Evolutionary conservation across 2,329 filamentous ascomycete genomes (phyloP).

Genomic region (Metarhizium album): DNA sequence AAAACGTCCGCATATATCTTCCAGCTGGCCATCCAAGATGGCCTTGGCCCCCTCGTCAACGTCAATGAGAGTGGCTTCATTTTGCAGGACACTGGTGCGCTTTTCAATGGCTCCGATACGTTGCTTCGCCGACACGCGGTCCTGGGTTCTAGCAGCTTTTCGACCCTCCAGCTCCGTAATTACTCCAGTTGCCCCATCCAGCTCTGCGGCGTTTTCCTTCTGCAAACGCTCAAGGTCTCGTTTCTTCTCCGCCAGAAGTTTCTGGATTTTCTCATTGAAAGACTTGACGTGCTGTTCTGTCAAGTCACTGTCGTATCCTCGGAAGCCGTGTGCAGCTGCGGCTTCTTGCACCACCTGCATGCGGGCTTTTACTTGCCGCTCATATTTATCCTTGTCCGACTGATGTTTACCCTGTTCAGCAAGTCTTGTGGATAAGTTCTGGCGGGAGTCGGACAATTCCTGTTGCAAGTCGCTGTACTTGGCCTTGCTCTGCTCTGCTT

Average conservation of each 20-base stretch:
- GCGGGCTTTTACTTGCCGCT: conserved; percentile 64
- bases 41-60: conserved; percentile 80
- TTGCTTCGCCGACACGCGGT: conserved; percentile 61
- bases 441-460: conserved; percentile 33
- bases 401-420: conserved; percentile 66
- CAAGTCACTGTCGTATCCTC: conserved; percentile 72
- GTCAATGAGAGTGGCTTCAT: conserved; percentile 58
- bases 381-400: conserved; percentile 79
- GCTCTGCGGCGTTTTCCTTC: conserved; percentile 61
- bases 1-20: conserved; percentile 56
- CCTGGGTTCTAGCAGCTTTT: conserved; percentile 61
- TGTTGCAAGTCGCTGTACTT: conserved; percentile 56
- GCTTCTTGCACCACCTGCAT: conserved; percentile 67
- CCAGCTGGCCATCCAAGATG: conserved; percentile 61
- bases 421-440: conserved; percentile 39
- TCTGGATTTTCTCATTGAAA: conserved; percentile 70
- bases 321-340: conserved; percentile 65
- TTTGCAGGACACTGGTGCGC: conserved; percentile 55
- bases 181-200: conserved; percentile 58
- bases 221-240: conserved; percentile 65
- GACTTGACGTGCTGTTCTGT: conserved; percentile 61
- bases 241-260: conserved; percentile 67
- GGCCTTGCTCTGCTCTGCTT: conserved; percentile 50
- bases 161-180: conserved; percentile 66
- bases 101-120: conserved; percentile 65